These are phyloP conservation scores for Fallopia convolvulus DNA, from an alignment of 148 eudicot species.

Conservation along the genomic window DNA sequence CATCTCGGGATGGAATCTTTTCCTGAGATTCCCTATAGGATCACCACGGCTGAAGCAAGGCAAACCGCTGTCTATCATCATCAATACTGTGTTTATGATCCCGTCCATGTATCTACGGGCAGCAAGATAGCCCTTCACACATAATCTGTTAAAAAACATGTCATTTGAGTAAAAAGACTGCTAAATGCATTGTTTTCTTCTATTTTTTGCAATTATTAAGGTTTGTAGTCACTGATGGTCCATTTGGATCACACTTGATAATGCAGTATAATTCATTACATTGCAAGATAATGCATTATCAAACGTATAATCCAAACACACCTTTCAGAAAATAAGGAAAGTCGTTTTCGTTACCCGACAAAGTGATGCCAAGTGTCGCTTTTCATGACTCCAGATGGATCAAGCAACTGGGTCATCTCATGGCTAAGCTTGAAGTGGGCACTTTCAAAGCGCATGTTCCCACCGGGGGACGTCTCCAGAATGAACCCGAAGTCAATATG, in stretches of 20 bases:
- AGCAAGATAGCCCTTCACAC: constrained; percentile 93
- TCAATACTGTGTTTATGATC: constrained; percentile 70
- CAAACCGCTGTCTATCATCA: constrained; percentile 95
- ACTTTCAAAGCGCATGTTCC: constrained; percentile 95
- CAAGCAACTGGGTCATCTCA: constrained; percentile 98
- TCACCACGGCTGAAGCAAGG: constrained; percentile 98
- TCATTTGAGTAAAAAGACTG: neutral
- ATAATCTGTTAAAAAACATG: constrained; percentile 40
- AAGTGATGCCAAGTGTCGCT: constrained; percentile 89
- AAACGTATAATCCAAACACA: no score
- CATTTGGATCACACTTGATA: no score
- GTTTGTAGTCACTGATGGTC: neutral
- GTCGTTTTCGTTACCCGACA: constrained; percentile 47
- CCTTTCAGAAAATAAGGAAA: neutral
- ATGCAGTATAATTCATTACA: no score
- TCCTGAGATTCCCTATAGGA: constrained; percentile 83
- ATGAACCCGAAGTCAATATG: constrained; percentile 98
- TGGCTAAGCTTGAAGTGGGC: constrained; percentile 98
- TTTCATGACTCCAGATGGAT: constrained; percentile 96
- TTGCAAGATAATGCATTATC: no score
- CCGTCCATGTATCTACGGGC: constrained; percentile 99
- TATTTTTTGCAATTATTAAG: neutral
- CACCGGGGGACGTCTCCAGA: constrained; percentile 95
- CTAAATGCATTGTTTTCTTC: neutral
- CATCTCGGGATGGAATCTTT: constrained; percentile 98